Conservation (phyloP, 2,329 filamentous ascomycete genomes). For the Phyllosticta citribraziliensis region DNA sequence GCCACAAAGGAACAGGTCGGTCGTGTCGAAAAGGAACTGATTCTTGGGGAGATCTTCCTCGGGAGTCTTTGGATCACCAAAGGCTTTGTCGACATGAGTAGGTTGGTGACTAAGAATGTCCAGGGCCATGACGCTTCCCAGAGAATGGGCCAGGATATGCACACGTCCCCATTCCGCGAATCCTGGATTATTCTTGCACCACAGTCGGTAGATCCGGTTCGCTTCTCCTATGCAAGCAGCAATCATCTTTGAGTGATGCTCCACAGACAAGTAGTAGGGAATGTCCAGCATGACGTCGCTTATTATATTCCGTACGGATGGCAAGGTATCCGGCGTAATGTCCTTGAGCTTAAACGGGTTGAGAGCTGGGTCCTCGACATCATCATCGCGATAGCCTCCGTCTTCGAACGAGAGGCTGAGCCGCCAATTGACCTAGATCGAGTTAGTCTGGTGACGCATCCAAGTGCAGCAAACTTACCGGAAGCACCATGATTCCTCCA, state of each 20-base stretch:
- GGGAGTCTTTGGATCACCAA: constrained; percentile 22
- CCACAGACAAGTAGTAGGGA: constrained; percentile 88
- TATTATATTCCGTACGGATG: constrained; percentile 82
- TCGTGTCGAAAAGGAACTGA: constrained; percentile 83
- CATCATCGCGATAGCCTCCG: constrained; percentile 44
- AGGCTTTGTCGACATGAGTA: constrained; percentile 48
- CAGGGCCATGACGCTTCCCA: constrained; percentile 89
- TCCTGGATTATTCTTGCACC: constrained; percentile 86
- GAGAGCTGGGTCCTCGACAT: constrained; percentile 44
- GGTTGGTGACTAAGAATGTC: constrained; percentile 88
- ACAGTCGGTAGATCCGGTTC: constrained; percentile 89
- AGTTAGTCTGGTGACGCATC: not conserved
- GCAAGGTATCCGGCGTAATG: constrained; percentile 84
- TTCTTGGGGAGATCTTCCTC: constrained; percentile 40
- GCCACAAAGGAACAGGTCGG: constrained; percentile 78
- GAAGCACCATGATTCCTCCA: constrained; percentile 86
- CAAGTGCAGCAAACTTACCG: constrained; percentile 31
- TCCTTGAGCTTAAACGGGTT: constrained; percentile 66
- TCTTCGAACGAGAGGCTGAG: constrained; percentile 82
- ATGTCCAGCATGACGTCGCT: constrained; percentile 98
- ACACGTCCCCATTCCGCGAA: constrained; percentile 75
- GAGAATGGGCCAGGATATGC: constrained; percentile 84
- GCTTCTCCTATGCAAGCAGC: constrained; percentile 79
- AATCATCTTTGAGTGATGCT: constrained; percentile 89
- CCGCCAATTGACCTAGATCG: constrained; percentile 70